Evolutionary conservation across 2,329 filamentous ascomycete species (phyloP).

Genomic region (Leptographium flavum): DNA sequence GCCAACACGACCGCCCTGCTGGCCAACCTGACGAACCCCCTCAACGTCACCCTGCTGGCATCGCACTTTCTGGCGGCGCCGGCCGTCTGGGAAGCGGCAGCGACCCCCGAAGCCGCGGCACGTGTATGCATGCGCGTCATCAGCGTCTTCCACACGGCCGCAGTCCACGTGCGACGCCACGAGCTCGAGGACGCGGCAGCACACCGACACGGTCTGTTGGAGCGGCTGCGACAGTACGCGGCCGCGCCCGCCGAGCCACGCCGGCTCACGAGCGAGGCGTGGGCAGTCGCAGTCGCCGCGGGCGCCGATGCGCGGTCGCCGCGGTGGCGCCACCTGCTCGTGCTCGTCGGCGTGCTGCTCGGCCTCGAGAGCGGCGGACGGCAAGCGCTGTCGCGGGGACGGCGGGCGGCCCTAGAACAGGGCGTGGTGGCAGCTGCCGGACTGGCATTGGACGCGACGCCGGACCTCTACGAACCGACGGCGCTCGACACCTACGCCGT

Average conservation of each 20-base stretch:
- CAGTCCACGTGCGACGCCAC: slow-evolving; percentile 35
- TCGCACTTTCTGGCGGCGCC: slow-evolving; percentile 58
- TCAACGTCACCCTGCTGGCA: slow-evolving; percentile 60
- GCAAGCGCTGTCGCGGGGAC: slow-evolving; percentile 44
- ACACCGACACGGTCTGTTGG: slow-evolving; percentile 10
- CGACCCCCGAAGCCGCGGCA: slow-evolving; percentile 28
- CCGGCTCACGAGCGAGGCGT: slow-evolving; percentile 31
- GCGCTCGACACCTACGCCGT: slow-evolving; percentile 37
- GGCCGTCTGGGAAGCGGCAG: slow-evolving; percentile 44
- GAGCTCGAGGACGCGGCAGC: slow-evolving; percentile 27
- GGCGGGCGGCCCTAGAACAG: slow-evolving; percentile 55
- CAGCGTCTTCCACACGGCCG: slow-evolving; percentile 58
- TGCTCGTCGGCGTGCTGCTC: slow-evolving; percentile 64
- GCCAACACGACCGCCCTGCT: slow-evolving; percentile 55
- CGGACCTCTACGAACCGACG: slow-evolving; percentile 20
- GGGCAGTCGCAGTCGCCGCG: slow-evolving; percentile 41
- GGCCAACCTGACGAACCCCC: slow-evolving; percentile 55
- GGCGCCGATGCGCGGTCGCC: slow-evolving; percentile 44
- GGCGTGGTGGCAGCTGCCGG: slow-evolving; percentile 65
- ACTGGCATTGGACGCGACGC: slow-evolving; percentile 46
- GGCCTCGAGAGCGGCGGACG: slow-evolving; percentile 55
- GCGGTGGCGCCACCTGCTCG: slow-evolving; percentile 73
- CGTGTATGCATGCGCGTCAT: slow-evolving; percentile 50
- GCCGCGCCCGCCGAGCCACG: slow-evolving; percentile 15
- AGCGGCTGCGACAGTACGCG: slow-evolving; percentile 1